Percentiles rank a stretch among this genome's conserved stretches.
These are phyloP conservation scores for Nicotiana sylvestris DNA, from an alignment of 257 asterid species.

Conservation along the genomic window DNA sequence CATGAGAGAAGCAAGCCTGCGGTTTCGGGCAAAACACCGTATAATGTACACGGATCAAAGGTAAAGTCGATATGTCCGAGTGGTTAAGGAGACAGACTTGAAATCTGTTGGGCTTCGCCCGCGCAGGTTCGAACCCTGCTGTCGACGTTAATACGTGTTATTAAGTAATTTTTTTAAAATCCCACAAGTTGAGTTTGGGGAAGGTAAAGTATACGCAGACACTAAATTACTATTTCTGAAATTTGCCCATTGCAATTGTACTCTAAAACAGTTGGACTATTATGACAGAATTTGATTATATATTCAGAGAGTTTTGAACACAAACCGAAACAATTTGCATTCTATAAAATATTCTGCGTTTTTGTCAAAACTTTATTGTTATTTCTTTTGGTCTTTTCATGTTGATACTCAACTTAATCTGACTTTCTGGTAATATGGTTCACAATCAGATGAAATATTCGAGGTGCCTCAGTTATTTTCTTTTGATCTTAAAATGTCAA, in stretches of 20 bases:
- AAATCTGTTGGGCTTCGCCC: constrained; percentile 25
- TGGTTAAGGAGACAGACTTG: constrained; percentile 30
- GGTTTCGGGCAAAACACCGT: rapidly evolving
- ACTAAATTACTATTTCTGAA: no score
- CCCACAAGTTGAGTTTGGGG: no score
- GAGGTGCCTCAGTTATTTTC: no score
- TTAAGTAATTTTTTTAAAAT: no score
- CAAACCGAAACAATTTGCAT: background rate
- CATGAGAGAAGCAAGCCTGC: no score
- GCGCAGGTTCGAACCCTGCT: constrained; percentile 28
- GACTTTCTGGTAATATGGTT: no score
- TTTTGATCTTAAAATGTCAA: background rate
- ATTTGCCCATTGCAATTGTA: no score
- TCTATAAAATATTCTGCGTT: background rate
- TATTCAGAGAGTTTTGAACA: background rate
- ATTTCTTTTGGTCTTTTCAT: background rate
- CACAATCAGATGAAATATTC: no score
- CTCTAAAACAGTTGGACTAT: no score
- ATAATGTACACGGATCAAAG: rapidly evolving
- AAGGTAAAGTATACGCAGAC: no score
- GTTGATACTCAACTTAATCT: background rate
- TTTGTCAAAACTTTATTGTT: background rate
- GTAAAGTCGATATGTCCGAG: constrained; percentile 21
- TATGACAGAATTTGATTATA: no score
- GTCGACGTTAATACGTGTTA: background rate